Conservation (phyloP, 768 basidiomycete genomes). For the Tricholoma matsutake region DNA sequence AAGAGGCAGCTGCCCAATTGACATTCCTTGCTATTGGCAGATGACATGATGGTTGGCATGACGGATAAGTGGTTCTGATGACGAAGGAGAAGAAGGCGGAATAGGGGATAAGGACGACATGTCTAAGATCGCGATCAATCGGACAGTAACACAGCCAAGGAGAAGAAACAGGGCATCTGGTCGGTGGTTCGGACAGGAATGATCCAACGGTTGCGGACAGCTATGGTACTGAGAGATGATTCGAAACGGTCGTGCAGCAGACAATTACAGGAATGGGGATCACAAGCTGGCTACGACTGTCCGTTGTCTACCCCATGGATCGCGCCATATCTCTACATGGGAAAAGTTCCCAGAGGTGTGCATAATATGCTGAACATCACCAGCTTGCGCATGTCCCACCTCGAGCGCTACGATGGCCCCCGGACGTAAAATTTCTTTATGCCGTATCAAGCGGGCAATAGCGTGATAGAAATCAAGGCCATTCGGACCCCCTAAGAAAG, state of each 20-base stretch:
- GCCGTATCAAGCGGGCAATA: constrained; percentile 61
- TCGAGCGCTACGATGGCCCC: constrained; percentile 71
- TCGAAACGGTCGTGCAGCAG: not conserved
- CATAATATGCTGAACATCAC: constrained; percentile 58
- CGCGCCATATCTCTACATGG: constrained; percentile 67
- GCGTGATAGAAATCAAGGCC: constrained; percentile 64
- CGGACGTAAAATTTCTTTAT: constrained; percentile 46
- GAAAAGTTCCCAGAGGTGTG: constrained; percentile 40
- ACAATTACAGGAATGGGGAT: constrained; percentile 15
- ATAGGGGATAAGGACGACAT: not conserved
- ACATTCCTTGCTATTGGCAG: constrained; percentile 13
- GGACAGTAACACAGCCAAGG: not conserved
- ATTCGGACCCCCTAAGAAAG: constrained; percentile 73
- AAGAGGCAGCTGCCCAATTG: not conserved
- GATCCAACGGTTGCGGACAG: not conserved
- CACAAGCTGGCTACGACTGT: constrained; percentile 58
- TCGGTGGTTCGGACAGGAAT: not conserved
- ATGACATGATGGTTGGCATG: not conserved
- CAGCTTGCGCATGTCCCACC: constrained; percentile 73
- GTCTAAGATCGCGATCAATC: not conserved
- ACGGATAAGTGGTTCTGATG: not conserved
- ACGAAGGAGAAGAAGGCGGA: not conserved
- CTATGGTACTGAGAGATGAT: not conserved
- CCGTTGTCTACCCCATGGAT: constrained; percentile 76
- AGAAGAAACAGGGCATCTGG: not conserved